Evolutionary conservation across 202 grass and related monocot species (phyloP), one percentile per base, ranked within the genome.

Genomic region (Cymbopogon flexuosus): DNA sequence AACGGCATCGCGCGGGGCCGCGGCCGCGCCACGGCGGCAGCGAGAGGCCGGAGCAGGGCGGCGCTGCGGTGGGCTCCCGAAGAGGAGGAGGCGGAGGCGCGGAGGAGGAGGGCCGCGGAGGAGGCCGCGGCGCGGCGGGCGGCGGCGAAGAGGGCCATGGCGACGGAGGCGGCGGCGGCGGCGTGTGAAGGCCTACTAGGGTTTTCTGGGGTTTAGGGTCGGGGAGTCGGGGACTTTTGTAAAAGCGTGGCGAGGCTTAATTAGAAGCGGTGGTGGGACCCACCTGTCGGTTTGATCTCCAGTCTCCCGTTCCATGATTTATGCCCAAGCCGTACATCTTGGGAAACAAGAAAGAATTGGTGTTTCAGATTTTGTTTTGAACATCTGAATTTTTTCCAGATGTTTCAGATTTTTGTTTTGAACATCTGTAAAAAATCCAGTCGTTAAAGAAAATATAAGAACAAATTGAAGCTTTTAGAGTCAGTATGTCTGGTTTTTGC

Each of bases 141-240:
- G 62, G 71, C 77, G 49, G 59, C 73, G 76, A 70, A 90, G 62
- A 77, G 83, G 30, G 80, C 78, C 78, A 89, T 89, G 45, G 62
- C 66, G 51, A 46, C 5, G 27, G 16, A 31, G 63, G n/a, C 39
- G 34, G 43, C 75, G 81, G 72, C 5, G 77, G 63, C 62, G 76
- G 45, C 71, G 79, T 21, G 57, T 5, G 18, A 47, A 61, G 62
- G 41, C 34, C 46, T 75, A 57, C 65, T 89, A 89, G 83, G 87
- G 87, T 85, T 85, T 81, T 47, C 22, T 14, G 66, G 65, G 72
- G 34, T 77, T 51, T 58, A 23, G 8, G 19, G 54, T 58, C 8
- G 18, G 18, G 45, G 54, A 19, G 21, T 36, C 24, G 8, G 8
- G 8, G 31, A 40, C 0, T 35, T 21, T 23, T 18, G 8, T 3